Conservation (phyloP, 768 basidiomycete species). For the Mycena pura region DNA sequence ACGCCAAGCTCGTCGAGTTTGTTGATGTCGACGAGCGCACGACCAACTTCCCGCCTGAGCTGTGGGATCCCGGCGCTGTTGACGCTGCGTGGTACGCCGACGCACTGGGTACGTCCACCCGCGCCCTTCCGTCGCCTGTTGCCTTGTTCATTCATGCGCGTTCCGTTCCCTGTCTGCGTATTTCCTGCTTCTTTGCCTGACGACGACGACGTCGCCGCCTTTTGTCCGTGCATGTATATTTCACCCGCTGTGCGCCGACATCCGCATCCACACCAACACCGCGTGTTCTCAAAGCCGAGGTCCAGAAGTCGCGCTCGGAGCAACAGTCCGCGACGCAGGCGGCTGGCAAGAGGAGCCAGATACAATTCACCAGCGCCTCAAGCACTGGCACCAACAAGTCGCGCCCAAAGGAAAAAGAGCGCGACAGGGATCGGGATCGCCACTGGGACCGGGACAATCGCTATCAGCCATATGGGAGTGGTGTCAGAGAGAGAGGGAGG, state of each 20-base stretch:
- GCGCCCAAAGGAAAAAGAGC: constrained; percentile 9
- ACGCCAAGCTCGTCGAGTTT: constrained; percentile 93
- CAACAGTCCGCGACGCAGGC: constrained; percentile 59
- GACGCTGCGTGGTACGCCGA: constrained; percentile 77
- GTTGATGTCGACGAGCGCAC: constrained; percentile 88
- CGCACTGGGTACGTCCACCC: constrained; percentile 69
- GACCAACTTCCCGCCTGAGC: constrained; percentile 76
- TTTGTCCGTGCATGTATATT: background rate
- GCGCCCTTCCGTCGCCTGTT: background rate
- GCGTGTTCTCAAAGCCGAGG: constrained; percentile 54
- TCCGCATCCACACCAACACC: background rate
- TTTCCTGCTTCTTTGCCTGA: constrained; percentile 27
- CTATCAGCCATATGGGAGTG: constrained; percentile 27
- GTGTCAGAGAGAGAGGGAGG: constrained; percentile 6
- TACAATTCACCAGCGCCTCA: constrained; percentile 56
- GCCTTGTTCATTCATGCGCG: constrained; percentile 36
- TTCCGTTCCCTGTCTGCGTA: constrained; percentile 14
- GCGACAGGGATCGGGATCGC: constrained; percentile 2
- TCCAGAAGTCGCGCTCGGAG: constrained; percentile 70
- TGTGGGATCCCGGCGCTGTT: constrained; percentile 78
- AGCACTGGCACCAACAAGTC: background rate
- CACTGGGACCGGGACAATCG: constrained; percentile 18
- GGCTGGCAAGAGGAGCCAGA: constrained; percentile 62
- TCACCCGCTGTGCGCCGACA: background rate
- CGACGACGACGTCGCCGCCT: constrained; percentile 2